Percentiles rank a stretch among this genome's conserved stretches.
Conservation (phyloP, 2,329 filamentous ascomycete genomes). For the Phyllosticta citriasiana region DNA sequence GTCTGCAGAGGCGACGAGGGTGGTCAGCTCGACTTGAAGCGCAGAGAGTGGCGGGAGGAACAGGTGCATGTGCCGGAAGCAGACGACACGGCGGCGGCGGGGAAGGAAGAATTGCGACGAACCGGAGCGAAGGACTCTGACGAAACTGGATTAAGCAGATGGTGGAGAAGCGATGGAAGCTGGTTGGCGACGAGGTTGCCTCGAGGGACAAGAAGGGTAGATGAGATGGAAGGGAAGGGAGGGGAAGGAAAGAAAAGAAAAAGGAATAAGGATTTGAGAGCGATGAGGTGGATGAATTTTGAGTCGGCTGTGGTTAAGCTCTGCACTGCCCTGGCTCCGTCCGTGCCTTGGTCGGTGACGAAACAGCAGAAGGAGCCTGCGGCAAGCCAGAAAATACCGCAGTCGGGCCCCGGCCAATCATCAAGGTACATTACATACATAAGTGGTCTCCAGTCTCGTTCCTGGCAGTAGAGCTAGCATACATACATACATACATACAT, state of each 20-base stretch:
- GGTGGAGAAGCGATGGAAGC: conserved; percentile 2
- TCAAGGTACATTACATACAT: not conserved
- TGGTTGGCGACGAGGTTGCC: not conserved
- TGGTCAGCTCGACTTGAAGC: not conserved
- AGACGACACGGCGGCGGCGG: not conserved
- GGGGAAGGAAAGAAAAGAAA: not conserved
- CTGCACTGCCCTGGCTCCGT: not conserved
- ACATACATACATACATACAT: too few species aligned
- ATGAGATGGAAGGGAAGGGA: not conserved
- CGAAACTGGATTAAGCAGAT: not conserved
- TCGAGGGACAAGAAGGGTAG: not conserved
- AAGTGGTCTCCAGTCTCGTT: too few species aligned
- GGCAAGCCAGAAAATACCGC: conserved; percentile 8
- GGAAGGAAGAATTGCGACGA: not conserved
- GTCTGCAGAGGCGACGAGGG: conserved; percentile 1
- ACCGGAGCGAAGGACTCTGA: conserved; percentile 10
- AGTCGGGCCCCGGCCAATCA: not conserved
- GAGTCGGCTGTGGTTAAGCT: conserved; percentile 6
- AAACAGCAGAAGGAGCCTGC: not conserved
- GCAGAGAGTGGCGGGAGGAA: conserved; percentile 4
- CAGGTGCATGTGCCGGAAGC: conserved; percentile 3
- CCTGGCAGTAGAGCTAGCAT: too few species aligned
- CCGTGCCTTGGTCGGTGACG: conserved; percentile 1
- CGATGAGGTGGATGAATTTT: conserved; percentile 7
- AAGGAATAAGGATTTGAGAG: not conserved